Evolutionary conservation across 768 basidiomycete genomes (phyloP).

Genomic region (Calocybe gangraenosa): DNA sequence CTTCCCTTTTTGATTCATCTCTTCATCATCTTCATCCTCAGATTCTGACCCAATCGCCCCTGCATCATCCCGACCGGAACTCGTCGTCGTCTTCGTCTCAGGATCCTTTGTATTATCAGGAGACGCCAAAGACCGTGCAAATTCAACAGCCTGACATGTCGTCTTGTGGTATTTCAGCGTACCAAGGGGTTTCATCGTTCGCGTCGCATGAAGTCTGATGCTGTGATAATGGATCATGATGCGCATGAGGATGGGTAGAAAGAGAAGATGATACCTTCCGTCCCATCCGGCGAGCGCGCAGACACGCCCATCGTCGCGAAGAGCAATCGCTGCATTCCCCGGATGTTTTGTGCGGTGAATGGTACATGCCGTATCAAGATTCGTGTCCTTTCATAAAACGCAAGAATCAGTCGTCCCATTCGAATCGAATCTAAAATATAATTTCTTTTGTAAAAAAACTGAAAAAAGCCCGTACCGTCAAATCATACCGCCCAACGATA

Average conservation of each 20-base stretch:
- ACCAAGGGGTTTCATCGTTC: slow-evolving; percentile 78
- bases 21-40: too few relatives aligned
- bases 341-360: slow-evolving; percentile 64
- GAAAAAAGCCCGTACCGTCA: slow-evolving; percentile 34
- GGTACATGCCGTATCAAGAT: slow-evolving; percentile 5
- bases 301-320: slow-evolving; percentile 71
- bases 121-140: slow-evolving; percentile 38
- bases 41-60: too few relatives aligned
- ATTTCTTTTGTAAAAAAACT: too few relatives aligned
- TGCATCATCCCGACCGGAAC: too few relatives aligned
- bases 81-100: slow-evolving; percentile 24
- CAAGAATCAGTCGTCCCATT: too few relatives aligned
- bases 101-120: neutral
- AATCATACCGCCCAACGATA: slow-evolving; percentile 60
- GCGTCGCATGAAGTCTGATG: slow-evolving; percentile 78
- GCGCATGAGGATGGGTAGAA: neutral
- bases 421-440: too few relatives aligned
- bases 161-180: slow-evolving; percentile 80
- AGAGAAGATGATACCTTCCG: slow-evolving; percentile 52
- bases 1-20: too few relatives aligned
- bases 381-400: neutral
- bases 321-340: slow-evolving; percentile 74
- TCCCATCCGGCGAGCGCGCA: slow-evolving; percentile 95
- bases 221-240: slow-evolving; percentile 32
- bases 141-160: slow-evolving; percentile 70